Conservation (phyloP, 2,329 filamentous ascomycete genomes). For the Torrubiella hemipterigena region DNA sequence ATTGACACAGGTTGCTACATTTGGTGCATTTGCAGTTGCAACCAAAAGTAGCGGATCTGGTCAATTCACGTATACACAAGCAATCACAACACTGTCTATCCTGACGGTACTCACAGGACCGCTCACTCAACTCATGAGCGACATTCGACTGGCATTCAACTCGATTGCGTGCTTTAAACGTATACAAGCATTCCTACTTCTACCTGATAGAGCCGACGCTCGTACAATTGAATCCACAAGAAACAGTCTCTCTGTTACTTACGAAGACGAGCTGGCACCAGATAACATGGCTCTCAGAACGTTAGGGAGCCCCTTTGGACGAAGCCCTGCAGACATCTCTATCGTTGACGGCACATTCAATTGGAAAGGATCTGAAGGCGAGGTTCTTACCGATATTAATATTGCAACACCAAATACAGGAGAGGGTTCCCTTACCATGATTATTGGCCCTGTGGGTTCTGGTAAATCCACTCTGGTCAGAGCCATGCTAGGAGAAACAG, state of each 20-base stretch:
- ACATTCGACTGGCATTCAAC: conserved; percentile 14
- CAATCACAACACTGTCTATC: conserved; percentile 18
- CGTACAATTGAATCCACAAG: too few species aligned
- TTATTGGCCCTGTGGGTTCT: conserved; percentile 18
- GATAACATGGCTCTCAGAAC: too few species aligned
- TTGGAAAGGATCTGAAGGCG: conserved; percentile 16
- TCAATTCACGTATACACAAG: conserved; percentile 16
- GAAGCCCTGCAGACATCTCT: too few species aligned
- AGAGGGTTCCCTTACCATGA: conserved; percentile 15
- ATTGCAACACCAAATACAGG: conserved; percentile 4
- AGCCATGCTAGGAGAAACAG: conserved; percentile 16
- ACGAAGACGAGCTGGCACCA: too few species aligned
- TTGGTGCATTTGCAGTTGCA: conserved; percentile 17
- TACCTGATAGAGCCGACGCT: conserved; percentile 14
- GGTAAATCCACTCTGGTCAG: conserved; percentile 20
- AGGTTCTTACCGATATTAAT: conserved; percentile 13
- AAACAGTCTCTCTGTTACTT: too few species aligned
- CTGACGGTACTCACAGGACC: conserved; percentile 16
- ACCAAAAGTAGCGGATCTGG: conserved; percentile 13
- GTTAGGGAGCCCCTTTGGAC: too few species aligned
- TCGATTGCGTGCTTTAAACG: conserved; percentile 17
- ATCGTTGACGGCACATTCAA: conserved; percentile 14
- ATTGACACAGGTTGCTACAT: conserved; percentile 16
- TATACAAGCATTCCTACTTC: conserved; percentile 17
- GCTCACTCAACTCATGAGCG: conserved; percentile 12